Evolutionary conservation across 2,329 filamentous ascomycete genomes (phyloP).

Genomic region (Blastomyces silverae): DNA sequence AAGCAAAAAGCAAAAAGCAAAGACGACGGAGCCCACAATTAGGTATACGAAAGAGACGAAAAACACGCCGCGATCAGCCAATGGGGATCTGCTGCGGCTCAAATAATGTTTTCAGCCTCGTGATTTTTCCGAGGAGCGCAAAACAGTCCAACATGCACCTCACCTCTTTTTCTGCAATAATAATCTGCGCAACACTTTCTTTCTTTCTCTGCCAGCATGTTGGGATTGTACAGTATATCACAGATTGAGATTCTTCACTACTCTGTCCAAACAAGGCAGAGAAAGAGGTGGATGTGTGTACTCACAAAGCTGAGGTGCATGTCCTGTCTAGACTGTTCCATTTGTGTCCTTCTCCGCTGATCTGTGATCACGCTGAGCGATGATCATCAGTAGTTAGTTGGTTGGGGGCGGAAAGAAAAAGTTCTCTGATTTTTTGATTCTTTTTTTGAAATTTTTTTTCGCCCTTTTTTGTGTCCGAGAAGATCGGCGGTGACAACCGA

Average conservation of each 20-base stretch:
- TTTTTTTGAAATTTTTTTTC: background rate
- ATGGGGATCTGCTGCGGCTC: background rate
- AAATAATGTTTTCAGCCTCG: conserved; percentile 1
- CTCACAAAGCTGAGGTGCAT: background rate
- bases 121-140: background rate
- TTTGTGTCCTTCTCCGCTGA: background rate
- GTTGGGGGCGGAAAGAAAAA: background rate
- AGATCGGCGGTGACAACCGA: background rate
- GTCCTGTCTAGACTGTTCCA: background rate
- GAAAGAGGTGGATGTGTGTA: background rate
- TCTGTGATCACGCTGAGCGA: background rate
- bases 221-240: too few species aligned
- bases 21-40: background rate
- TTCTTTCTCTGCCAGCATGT: too few species aligned
- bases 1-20: background rate
- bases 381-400: background rate
- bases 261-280: background rate
- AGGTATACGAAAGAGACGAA: background rate
- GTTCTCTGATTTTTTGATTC: background rate
- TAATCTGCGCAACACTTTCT: too few species aligned
- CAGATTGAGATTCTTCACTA: too few species aligned
- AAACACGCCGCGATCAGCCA: background rate
- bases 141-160: too few species aligned
- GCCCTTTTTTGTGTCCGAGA: background rate
- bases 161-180: too few species aligned